Evolutionary conservation across 768 basidiomycete genomes (phyloP).

Genomic region (Gelatoporia subvermispora): DNA sequence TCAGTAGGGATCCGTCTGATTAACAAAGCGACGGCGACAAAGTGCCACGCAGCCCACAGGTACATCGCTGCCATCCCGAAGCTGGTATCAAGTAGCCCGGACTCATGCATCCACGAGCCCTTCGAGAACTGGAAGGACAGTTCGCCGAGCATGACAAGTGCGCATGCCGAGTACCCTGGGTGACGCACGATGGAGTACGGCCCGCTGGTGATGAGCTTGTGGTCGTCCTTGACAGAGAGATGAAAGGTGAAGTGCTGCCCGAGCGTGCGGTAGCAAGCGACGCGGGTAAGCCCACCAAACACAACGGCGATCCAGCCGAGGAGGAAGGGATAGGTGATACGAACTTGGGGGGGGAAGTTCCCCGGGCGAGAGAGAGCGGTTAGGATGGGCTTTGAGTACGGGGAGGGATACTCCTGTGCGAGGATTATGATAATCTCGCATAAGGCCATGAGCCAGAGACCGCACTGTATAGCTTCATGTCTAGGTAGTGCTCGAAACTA

Average conservation of each 20-base stretch:
- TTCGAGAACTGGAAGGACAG: background rate
- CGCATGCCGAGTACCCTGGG: constrained; percentile 12
- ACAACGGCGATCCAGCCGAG: background rate
- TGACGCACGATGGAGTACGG: constrained; percentile 17
- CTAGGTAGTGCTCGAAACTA: no score
- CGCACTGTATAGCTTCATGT: no score
- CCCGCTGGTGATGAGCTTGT: constrained; percentile 13
- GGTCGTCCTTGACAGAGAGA: constrained; percentile 8
- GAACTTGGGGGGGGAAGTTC: no score
- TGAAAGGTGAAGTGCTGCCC: constrained; percentile 16
- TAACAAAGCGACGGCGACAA: background rate
- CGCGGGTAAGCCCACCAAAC: constrained; percentile 5
- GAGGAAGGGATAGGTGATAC: background rate
- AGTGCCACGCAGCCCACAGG: background rate
- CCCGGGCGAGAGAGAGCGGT: no score
- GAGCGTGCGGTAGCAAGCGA: constrained; percentile 11
- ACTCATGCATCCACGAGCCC: background rate
- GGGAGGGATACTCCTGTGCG: no score
- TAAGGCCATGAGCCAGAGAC: no score
- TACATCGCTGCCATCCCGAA: constrained; percentile 2
- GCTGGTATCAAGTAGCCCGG: constrained; percentile 1
- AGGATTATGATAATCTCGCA: no score
- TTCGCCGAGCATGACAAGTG: no score
- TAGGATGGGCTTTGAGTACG: no score
- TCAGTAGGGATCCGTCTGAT: background rate